Base-by-base conservation (phyloP, 2,329 filamentous ascomycete species). In the Claviceps capensis region DNA sequence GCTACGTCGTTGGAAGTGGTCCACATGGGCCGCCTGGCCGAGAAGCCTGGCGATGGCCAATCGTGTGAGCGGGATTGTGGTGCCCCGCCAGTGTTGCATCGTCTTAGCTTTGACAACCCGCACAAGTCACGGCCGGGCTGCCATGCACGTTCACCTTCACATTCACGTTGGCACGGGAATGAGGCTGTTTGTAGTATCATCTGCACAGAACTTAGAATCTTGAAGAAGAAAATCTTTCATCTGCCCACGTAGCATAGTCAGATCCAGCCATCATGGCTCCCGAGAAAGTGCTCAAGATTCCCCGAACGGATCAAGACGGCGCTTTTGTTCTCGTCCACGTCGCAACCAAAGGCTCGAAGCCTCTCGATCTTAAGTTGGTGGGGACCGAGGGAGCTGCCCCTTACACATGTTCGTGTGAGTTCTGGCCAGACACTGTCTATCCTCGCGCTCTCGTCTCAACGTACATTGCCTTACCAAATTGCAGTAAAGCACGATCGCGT, bases 361-460 rank as follows among this genome's bases (percentile, higher is more conserved):
- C 75, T 1, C 68, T 88, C 34, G 82, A 88, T 64, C 65, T 86
- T 47, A 81, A 80, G 62, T 65, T 89, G 34, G 72, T 83, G 37
- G 85, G 77, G 37, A 88, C 84, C 34, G 85, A 89, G 60, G 79
- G 80, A 51, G 74, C 77, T 52, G 74, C 72, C 47, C 75, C 81
- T 6, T 86, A 82, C 65, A 69, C 73, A 43, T 66, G 72, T 52
- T 73, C 73, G 55, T 66, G 81, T 83, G 71, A 74, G 78, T 46
- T 23, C 6, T 2, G 2, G 2, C 22, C 43, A n/a, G 43, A 17
- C 17, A 37, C 14, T 34, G 26, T 3, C 13, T 3, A 13, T 42
- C 17, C 26, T 8, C 16, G 30, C 46, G 23, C 5, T n/a, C 30
- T 30, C n/a, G 23, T 30, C 6, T 53, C 13, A 5, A 5, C 17